Conservation (phyloP, 306 rosid genomes). For the Cicer arietinum region DNA sequence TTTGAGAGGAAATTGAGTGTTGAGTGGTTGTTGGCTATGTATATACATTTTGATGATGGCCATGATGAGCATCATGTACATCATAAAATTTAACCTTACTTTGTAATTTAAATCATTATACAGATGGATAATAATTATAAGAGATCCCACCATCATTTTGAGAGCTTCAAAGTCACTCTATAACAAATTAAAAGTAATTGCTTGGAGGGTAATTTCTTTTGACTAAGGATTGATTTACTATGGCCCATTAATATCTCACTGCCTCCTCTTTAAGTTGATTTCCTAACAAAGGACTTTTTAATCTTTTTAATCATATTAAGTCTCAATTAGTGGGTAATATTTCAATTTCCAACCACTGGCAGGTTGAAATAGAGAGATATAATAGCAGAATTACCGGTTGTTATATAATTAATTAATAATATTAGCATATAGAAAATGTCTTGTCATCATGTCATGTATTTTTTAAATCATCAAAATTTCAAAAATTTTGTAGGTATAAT, state of each 20-base stretch:
- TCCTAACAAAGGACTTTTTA: conserved; percentile 43
- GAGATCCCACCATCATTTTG: conserved; percentile 59
- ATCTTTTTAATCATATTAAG: conserved; percentile 48
- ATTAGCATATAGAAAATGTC: conserved; percentile 10
- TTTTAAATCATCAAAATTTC: conserved; percentile 12
- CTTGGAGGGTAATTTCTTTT: conserved; percentile 58
- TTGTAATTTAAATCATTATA: conserved; percentile 40
- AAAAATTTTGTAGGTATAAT: conserved; percentile 16
- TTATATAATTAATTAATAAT: conserved; percentile 15
- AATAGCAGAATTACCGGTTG: neutral
- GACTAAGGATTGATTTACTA: conserved; percentile 61
- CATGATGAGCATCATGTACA: conserved; percentile 25
- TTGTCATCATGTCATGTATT: neutral
- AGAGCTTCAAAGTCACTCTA: conserved; percentile 66
- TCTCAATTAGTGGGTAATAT: conserved; percentile 45
- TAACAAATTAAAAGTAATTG: conserved; percentile 54
- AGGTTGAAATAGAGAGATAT: conserved; percentile 38
- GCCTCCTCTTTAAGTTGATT: conserved; percentile 60
- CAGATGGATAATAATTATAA: conserved; percentile 46
- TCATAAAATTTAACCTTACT: conserved; percentile 22
- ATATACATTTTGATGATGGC: conserved; percentile 38
- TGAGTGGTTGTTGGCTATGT: conserved; percentile 67
- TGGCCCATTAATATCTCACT: conserved; percentile 81
- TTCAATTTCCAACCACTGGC: conserved; percentile 57
- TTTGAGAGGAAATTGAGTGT: conserved; percentile 53